Evolutionary conservation across 495 filamentous ascomycete species (phyloP).

Genomic region (Trichoderma reesei): DNA sequence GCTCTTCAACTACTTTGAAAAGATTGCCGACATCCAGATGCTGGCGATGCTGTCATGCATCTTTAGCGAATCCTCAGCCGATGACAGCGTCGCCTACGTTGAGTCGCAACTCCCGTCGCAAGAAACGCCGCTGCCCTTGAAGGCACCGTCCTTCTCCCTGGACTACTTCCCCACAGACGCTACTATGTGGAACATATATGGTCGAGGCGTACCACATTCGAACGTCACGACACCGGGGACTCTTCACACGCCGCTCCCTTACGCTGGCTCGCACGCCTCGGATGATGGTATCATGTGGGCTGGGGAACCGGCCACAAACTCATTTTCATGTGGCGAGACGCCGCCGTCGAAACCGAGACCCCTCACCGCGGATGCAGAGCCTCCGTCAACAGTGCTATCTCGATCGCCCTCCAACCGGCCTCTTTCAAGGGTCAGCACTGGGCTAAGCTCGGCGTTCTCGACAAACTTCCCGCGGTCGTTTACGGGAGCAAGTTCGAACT

Average conservation of each 20-base stretch:
- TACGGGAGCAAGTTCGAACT: slow-evolving; percentile 55
- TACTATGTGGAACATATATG: slow-evolving; percentile 43
- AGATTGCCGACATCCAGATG: slow-evolving; percentile 79
- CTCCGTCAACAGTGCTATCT: slow-evolving; percentile 41
- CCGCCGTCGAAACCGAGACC: slow-evolving; percentile 37
- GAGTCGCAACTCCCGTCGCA: slow-evolving; percentile 37
- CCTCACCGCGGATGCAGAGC: slow-evolving; percentile 26
- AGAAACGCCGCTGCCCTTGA: slow-evolving; percentile 52
- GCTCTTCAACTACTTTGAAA: slow-evolving; percentile 69
- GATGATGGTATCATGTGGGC: slow-evolving; percentile 41
- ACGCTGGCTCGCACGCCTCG: slow-evolving; percentile 51
- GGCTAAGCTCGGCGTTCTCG: slow-evolving; percentile 53
- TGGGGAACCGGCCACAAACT: slow-evolving; percentile 40
- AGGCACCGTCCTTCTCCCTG: slow-evolving; percentile 53
- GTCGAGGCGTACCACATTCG: slow-evolving; percentile 37
- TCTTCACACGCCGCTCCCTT: slow-evolving; percentile 41
- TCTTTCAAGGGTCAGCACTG: slow-evolving; percentile 44
- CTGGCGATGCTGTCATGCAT: slow-evolving; percentile 89
- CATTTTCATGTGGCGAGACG: slow-evolving; percentile 54
- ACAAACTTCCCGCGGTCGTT: slow-evolving; percentile 67
- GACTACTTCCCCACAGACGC: slow-evolving; percentile 60
- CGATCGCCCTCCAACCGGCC: slow-evolving; percentile 58
- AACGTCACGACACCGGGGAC: slow-evolving; percentile 50
- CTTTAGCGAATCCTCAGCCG: slow-evolving; percentile 54
- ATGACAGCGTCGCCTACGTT: slow-evolving; percentile 38